Percentiles rank a stretch among this genome's conserved stretches.
Conservation (phyloP, 106 monocot genomes). For the Triglochin maritima region DNA sequence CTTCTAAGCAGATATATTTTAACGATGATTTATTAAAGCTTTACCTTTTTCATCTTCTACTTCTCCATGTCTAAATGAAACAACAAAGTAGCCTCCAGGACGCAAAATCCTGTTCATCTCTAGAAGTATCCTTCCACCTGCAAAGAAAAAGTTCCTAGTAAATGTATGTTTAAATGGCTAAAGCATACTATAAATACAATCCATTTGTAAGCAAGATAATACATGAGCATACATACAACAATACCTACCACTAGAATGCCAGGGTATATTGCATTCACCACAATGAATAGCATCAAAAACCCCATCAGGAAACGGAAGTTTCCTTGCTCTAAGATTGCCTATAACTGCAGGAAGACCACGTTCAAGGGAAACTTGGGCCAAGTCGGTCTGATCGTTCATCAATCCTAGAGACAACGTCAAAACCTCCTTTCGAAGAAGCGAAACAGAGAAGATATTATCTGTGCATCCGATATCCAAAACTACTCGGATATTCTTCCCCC, state of each 20-base stretch:
- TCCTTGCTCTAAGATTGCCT: constrained; percentile 47
- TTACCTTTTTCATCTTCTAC: constrained; percentile 81
- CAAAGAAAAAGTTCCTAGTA: neutral
- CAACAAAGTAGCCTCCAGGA: constrained; percentile 87
- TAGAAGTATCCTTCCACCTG: constrained; percentile 76
- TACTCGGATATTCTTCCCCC: constrained; percentile 83
- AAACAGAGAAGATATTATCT: constrained; percentile 44
- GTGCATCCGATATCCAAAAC: constrained; percentile 65
- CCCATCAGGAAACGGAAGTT: constrained; percentile 80
- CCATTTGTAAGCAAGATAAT: neutral
- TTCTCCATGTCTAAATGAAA: constrained; percentile 63
- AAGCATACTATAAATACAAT: neutral
- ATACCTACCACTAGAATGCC: constrained; percentile 74
- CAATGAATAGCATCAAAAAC: constrained; percentile 94
- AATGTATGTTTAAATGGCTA: too few relatives aligned
- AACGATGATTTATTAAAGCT: too few relatives aligned
- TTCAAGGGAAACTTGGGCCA: constrained; percentile 74
- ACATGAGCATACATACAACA: neutral
- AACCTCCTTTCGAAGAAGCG: constrained; percentile 62
- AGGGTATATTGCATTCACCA: constrained; percentile 62
- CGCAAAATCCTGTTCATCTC: constrained; percentile 91
- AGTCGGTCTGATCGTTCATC: constrained; percentile 63
- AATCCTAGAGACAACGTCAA: constrained; percentile 60
- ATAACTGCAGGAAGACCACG: constrained; percentile 79
- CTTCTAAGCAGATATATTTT: too few relatives aligned